A percentile compares a stretch with the other conserved stretches of the same genome.
Conservation (phyloP, 768 basidiomycete genomes). For the Mycena epipterygia region DNA sequence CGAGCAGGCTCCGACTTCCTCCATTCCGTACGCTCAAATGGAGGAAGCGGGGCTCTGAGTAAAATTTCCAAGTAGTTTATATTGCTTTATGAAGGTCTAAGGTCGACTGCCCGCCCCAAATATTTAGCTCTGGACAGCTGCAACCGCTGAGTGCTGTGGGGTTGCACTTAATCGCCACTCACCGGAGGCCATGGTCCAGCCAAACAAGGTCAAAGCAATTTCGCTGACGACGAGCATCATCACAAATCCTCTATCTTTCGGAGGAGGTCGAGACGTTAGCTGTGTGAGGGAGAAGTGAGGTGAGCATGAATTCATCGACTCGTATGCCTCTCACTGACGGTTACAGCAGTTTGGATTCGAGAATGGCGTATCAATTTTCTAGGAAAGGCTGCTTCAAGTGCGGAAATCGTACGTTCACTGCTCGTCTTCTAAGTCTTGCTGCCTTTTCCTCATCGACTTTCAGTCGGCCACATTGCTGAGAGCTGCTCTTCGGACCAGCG, state of each 20-base stretch:
- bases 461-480: slow-evolving; percentile 95
- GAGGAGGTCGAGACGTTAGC: slow-evolving; percentile 75
- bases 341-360: slow-evolving; percentile 56
- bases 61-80: too few species aligned
- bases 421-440: slow-evolving; percentile 18
- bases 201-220: slow-evolving; percentile 25
- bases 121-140: too few species aligned
- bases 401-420: slow-evolving; percentile 80
- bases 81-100: too few species aligned
- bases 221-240: slow-evolving; percentile 35
- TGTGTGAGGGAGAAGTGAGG: slow-evolving; percentile 84
- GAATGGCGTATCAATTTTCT: slow-evolving; percentile 87
- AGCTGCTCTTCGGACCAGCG: slow-evolving; percentile 90
- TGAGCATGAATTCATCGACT: slow-evolving; percentile 42
- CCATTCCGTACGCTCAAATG: too few species aligned
- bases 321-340: slow-evolving; percentile 27
- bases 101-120: too few species aligned
- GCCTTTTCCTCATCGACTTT: slow-evolving; percentile 30
- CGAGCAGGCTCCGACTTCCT: too few species aligned
- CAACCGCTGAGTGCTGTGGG: too few species aligned
- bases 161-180: too few species aligned
- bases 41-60: too few species aligned
- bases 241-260: slow-evolving; percentile 65
- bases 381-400: slow-evolving; percentile 96
- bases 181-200: background rate